phyloP scores from a whole-genome alignment of 148 eudicot genomes.

The Spergularia marina region DNA sequence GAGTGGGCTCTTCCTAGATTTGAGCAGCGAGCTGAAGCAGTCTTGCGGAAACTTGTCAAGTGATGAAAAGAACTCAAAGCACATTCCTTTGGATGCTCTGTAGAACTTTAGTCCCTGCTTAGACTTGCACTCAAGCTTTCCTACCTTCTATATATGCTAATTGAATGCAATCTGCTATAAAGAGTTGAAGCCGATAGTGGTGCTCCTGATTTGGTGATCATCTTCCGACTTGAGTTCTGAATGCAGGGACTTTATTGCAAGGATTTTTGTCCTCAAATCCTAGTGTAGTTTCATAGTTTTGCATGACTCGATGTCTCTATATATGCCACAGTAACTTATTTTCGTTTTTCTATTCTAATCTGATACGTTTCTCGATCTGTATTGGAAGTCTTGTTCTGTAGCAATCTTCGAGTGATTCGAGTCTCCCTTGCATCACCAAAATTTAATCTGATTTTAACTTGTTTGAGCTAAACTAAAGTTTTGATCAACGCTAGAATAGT shows the following conservation, averaged over 20 bases:
- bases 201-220: not conserved
- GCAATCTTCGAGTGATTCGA: no score
- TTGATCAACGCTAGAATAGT: no score
- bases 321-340: not conserved
- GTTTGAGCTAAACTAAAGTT: no score
- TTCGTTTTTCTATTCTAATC: no score
- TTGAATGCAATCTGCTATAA: not conserved
- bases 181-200: not conserved
- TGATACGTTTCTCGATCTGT: no score
- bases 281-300: slow-evolving; percentile 5
- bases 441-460: no score
- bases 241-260: no score
- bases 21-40: slow-evolving; percentile 96
- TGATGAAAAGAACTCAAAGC: slow-evolving; percentile 10
- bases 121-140: not conserved
- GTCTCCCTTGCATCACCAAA: no score
- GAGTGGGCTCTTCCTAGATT: slow-evolving; percentile 87
- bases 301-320: not conserved
- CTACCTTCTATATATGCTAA: not conserved
- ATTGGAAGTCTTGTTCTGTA: no score
- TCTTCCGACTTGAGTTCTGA: not conserved
- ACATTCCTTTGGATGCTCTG: not conserved
- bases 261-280: not conserved
- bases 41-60: slow-evolving; percentile 60
- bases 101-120: not conserved